Evolutionary conservation across 2,329 filamentous ascomycete species (phyloP).

Genomic region (Gyromitra esculenta): DNA sequence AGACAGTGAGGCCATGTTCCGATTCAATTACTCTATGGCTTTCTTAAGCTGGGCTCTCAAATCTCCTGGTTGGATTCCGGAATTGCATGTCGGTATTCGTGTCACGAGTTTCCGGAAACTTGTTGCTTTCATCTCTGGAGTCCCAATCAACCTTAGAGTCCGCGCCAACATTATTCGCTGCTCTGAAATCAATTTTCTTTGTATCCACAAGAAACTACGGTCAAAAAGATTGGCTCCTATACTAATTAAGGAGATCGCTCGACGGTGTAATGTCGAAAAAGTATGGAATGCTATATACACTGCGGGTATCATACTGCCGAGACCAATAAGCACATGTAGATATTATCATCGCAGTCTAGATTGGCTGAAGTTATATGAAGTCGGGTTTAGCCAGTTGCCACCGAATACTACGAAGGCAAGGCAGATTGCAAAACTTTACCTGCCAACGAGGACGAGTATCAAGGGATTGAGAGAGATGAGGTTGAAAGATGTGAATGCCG

Average conservation of each 20-base stretch:
- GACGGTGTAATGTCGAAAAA: slow-evolving; percentile 83
- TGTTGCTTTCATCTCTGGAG: slow-evolving; percentile 94
- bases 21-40: slow-evolving; percentile 91
- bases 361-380: slow-evolving; percentile 95
- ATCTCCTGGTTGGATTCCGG: slow-evolving; percentile 89
- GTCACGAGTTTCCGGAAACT: slow-evolving; percentile 83
- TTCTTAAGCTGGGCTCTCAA: slow-evolving; percentile 96
- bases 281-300: slow-evolving; percentile 98
- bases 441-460: slow-evolving; percentile 78
- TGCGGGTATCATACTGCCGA: slow-evolving; percentile 90
- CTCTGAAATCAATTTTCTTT: slow-evolving; percentile 97
- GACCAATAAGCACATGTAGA: slow-evolving; percentile 88
- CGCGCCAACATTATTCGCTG: slow-evolving; percentile 78
- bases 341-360: slow-evolving; percentile 95
- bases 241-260: slow-evolving; percentile 96
- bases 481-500: slow-evolving; percentile 77
- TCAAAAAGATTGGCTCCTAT: slow-evolving; percentile 91
- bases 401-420: slow-evolving; percentile 81
- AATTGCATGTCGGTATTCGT: slow-evolving; percentile 95
- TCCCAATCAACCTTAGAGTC: slow-evolving; percentile 84
- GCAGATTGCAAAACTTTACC: slow-evolving; percentile 84
- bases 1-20: slow-evolving; percentile 95
- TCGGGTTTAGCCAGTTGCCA: slow-evolving; percentile 91
- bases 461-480: slow-evolving; percentile 83
- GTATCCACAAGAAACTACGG: slow-evolving; percentile 96